These are phyloP conservation scores for Vitis hybrid DNA, from an alignment of 177 flowering plant genomes.

Conservation along the genomic window DNA sequence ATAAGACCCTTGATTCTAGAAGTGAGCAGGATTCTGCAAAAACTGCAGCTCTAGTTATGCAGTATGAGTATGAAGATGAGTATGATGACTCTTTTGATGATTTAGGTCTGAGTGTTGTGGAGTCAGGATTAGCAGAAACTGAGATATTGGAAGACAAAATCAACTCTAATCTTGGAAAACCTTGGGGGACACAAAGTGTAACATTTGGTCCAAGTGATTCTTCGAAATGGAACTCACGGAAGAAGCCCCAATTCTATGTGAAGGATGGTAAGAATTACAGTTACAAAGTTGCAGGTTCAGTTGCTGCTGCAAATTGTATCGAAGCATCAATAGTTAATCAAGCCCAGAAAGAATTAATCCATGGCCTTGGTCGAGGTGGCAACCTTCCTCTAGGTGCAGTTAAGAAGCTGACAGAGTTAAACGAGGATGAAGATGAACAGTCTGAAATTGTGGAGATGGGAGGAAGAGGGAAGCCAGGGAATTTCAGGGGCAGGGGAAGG, in stretches of 20 bases:
- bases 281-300: conserved; percentile 85
- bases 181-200: conserved; percentile 31
- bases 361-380: conserved; percentile 94
- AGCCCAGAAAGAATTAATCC: conserved; percentile 62
- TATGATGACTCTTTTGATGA: conserved; percentile 99
- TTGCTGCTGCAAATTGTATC: conserved; percentile 62
- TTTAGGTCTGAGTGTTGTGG: conserved; percentile 74
- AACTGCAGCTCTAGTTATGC: conserved; percentile 52
- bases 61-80: conserved; percentile 93
- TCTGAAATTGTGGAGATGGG: conserved; percentile 26
- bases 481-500: conserved; percentile 27
- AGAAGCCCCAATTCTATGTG: conserved; percentile 83
- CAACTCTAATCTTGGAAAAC: conserved; percentile 28
- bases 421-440: conserved; percentile 17
- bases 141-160: conserved; percentile 50
- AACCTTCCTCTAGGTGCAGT: conserved; percentile 77
- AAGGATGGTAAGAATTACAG: conserved; percentile 98
- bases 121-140: conserved; percentile 59
- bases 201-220: conserved; percentile 22
- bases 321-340: conserved; percentile 66
- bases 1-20: conserved; percentile 41
- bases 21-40: conserved; percentile 39
- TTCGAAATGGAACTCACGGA: conserved; percentile 65
- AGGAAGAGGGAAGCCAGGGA: conserved; percentile 22
- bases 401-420: conserved; percentile 38